A percentile compares a stretch with the other conserved stretches of the same genome.
Conservation (phyloP, 1,284 basidiomycete species). For the Trametes versicolor region DNA sequence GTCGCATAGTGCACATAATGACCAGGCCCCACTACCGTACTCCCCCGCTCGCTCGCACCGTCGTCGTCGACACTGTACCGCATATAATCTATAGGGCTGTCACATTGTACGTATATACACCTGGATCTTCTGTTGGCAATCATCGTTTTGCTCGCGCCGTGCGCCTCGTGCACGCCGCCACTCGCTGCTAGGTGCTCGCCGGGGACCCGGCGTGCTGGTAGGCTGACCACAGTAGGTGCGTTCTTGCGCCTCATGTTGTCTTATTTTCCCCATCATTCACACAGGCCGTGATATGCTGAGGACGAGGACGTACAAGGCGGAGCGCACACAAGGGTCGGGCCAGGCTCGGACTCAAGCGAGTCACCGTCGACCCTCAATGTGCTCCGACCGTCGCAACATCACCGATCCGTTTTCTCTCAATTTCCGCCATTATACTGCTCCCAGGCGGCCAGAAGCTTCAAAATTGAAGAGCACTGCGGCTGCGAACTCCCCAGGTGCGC, state of each 20-base stretch:
- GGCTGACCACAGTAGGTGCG: slow-evolving; percentile 18
- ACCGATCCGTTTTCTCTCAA: background rate
- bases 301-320: slow-evolving; percentile 23
- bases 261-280: background rate
- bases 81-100: slow-evolving; percentile 28
- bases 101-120: slow-evolving; percentile 27
- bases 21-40: background rate
- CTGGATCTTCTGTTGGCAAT: slow-evolving; percentile 22
- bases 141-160: background rate
- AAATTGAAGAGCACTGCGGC: background rate
- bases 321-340: slow-evolving; percentile 3
- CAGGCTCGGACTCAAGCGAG: too few species aligned
- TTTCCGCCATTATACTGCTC: too few species aligned
- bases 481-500: background rate
- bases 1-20: background rate
- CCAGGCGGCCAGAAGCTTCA: background rate
- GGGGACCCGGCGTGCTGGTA: slow-evolving; percentile 1
- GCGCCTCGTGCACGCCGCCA: slow-evolving; percentile 11
- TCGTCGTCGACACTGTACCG: slow-evolving; percentile 25
- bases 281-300: slow-evolving; percentile 24
- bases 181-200: slow-evolving; percentile 3
- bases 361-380: background rate
- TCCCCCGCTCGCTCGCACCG: slow-evolving; percentile 1
- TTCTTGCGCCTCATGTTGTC: slow-evolving; percentile 23
- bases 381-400: background rate